Base-by-base conservation (phyloP, 106 monocot species). In the Triglochin maritima region DNA sequence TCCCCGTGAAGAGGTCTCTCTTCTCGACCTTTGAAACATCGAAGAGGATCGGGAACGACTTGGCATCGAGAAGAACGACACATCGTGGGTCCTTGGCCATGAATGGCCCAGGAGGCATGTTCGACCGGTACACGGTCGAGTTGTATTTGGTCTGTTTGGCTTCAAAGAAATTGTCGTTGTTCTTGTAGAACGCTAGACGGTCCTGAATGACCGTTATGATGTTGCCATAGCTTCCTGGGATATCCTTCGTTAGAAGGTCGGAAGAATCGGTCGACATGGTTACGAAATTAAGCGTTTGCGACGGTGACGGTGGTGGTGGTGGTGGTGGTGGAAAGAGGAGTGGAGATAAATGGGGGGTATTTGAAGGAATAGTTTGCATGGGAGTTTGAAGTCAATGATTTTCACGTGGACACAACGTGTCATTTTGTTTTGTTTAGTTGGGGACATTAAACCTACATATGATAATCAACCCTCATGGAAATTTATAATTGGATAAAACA, bases 51-150 rank as follows among this genome's bases (percentile, higher is more conserved):
- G 50, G 81, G 76, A 82, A 86, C 66, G 73, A 73, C 66, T 76
- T 79, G 76, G 81, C 81, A 66, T 86, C 85, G 29, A 81, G 75
- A 57, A 79, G 66, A 56, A 65, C 72, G 58, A 86, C 63, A 16
- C 79, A 69, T 4, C 53, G 57, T 13, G 85, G 62, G 54, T 82
- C 17, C 51, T 55, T 8, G 51, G 76, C 71, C 71, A 80, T 80
- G 79, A 79, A 86, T 13, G 85, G 85, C 0, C 85, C 81, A 0
- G 85, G 85, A 4, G 79, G 67, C 79, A 79, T 79, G 81, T 80
- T 80, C 47, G 65, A 46, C 12, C 82, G 82, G 71, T 79, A 71
- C 13, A 86, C 77, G 49, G 82, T 82, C 52, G 86, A 86, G 47
- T 53, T 41, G 73, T 77, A 63, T 14, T 57, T 47, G 13, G 66